Conservation (phyloP, 2,329 filamentous ascomycete genomes). For the Colletotrichum cuscutae region DNA sequence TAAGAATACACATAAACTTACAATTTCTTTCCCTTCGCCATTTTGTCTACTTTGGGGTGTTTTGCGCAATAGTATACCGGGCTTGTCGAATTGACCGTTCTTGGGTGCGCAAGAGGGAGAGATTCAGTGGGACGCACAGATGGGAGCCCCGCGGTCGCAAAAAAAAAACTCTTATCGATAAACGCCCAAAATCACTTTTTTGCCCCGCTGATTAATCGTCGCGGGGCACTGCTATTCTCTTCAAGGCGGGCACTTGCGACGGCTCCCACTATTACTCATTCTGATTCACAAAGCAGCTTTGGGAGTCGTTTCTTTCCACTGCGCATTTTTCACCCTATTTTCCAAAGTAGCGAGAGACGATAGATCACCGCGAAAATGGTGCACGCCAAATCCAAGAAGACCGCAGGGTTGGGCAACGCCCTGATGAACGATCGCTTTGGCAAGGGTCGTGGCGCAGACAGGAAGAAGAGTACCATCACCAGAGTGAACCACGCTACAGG, state of each 20-base stretch:
- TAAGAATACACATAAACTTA: slow-evolving; percentile 39
- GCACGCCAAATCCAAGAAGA: slow-evolving; percentile 91
- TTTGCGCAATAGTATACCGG: neutral
- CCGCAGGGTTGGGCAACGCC: slow-evolving; percentile 93
- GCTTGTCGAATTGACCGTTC: neutral
- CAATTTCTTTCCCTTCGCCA: slow-evolving; percentile 82
- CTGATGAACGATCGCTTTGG: slow-evolving; percentile 99
- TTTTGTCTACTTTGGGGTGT: slow-evolving; percentile 47
- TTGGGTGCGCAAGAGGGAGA: neutral
- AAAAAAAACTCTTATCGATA: slow-evolving; percentile 37
- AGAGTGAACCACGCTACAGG: slow-evolving; percentile 83
- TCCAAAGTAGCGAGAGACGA: neutral
- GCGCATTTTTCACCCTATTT: neutral
- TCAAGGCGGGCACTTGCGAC: slow-evolving; percentile 23
- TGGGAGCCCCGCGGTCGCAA: slow-evolving; percentile 17
- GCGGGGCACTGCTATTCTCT: slow-evolving; percentile 38
- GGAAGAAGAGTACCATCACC: slow-evolving; percentile 74
- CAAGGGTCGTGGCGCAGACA: slow-evolving; percentile 86
- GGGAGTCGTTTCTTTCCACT: slow-evolving; percentile 15
- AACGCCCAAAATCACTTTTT: slow-evolving; percentile 26
- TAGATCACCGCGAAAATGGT: slow-evolving; percentile 56
- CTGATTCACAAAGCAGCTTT: slow-evolving; percentile 24
- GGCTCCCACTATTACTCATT: slow-evolving; percentile 35
- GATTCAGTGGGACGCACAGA: slow-evolving; percentile 14
- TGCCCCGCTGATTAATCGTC: slow-evolving; percentile 40